Evolutionary conservation across 2,329 filamentous ascomycete species (phyloP).

Genomic region (Dendrostoma leiphaemia): DNA sequence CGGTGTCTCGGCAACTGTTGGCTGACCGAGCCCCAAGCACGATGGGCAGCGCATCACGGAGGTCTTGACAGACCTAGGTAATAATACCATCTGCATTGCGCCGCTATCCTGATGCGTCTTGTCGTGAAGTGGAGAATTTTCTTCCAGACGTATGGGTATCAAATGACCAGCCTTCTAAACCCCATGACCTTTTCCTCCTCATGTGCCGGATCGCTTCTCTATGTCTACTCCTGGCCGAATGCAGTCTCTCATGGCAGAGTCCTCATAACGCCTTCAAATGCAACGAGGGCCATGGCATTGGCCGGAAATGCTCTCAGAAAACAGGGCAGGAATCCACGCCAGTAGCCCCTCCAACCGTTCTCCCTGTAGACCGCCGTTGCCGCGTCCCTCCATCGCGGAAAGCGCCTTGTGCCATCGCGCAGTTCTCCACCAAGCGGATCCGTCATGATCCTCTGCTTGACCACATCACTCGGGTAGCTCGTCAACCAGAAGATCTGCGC

Average conservation of each 20-base stretch:
- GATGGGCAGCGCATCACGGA: not conserved
- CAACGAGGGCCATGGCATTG: conserved; percentile 89
- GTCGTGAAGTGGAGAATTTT: not conserved
- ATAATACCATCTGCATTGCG: conserved; percentile 12
- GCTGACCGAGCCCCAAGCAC: not conserved
- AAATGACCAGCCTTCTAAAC: not conserved
- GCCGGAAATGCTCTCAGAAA: conserved; percentile 93
- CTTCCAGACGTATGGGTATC: conserved; percentile 9
- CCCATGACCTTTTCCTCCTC: not conserved
- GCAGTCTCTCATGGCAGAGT: conserved; percentile 42
- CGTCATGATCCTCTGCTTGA: conserved; percentile 97
- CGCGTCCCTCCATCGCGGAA: conserved; percentile 76
- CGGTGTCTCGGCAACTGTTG: not conserved
- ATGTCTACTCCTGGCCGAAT: not conserved
- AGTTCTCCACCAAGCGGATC: conserved; percentile 76
- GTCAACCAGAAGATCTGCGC: conserved; percentile 95
- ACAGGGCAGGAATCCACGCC: conserved; percentile 90
- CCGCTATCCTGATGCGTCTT: too few species aligned
- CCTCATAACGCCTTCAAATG: conserved; percentile 90
- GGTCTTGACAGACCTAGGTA: conserved; percentile 2
- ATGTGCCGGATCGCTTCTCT: not conserved
- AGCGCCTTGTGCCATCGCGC: conserved; percentile 65
- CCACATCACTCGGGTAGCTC: conserved; percentile 86
- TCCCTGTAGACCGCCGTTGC: conserved; percentile 75
- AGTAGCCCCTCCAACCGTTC: conserved; percentile 76